Conservation (phyloP, 2,329 filamentous ascomycete species). For the Penicillium expansum region DNA sequence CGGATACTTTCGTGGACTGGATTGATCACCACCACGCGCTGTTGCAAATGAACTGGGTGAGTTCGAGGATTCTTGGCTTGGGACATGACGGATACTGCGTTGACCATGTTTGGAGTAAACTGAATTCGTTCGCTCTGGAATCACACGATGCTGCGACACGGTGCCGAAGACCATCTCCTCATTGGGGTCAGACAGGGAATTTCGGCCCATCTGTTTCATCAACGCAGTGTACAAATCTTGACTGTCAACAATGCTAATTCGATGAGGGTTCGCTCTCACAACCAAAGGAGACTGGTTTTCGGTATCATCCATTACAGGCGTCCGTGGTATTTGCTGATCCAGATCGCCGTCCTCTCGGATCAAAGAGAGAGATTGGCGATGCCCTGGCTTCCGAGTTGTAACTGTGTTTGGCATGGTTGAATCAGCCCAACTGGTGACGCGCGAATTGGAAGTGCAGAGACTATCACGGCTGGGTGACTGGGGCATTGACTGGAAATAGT, state of each 20-base stretch:
- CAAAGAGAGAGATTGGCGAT: slow-evolving; percentile 42
- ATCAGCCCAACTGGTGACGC: slow-evolving; percentile 51
- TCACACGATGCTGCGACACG: slow-evolving; percentile 31
- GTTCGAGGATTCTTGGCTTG: slow-evolving; percentile 32
- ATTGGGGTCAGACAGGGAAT: slow-evolving; percentile 15
- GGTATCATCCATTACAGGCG: background rate
- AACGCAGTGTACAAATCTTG: slow-evolving; percentile 45
- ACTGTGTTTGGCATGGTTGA: slow-evolving; percentile 46
- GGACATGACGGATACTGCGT: slow-evolving; percentile 32
- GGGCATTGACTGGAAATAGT: slow-evolving; percentile 21
- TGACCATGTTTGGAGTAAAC: slow-evolving; percentile 23
- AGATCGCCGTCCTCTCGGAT: slow-evolving; percentile 43
- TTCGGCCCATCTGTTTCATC: slow-evolving; percentile 40
- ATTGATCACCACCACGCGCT: slow-evolving; percentile 21
- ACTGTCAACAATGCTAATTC: slow-evolving; percentile 32
- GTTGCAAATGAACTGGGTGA: slow-evolving; percentile 34
- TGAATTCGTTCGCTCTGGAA: slow-evolving; percentile 32
- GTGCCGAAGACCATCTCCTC: slow-evolving; percentile 29
- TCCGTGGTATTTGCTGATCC: slow-evolving; percentile 14
- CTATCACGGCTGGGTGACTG: slow-evolving; percentile 34
- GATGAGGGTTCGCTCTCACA: slow-evolving; percentile 12
- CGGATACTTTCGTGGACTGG: slow-evolving; percentile 22
- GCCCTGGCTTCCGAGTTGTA: slow-evolving; percentile 30
- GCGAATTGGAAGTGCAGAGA: slow-evolving; percentile 38
- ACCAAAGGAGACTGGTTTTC: slow-evolving; percentile 17